Percentiles rank a stretch among this genome's conserved stretches.
These are phyloP conservation scores for Diospyros lotus DNA, from an alignment of 148 eudicot species.

Conservation along the genomic window DNA sequence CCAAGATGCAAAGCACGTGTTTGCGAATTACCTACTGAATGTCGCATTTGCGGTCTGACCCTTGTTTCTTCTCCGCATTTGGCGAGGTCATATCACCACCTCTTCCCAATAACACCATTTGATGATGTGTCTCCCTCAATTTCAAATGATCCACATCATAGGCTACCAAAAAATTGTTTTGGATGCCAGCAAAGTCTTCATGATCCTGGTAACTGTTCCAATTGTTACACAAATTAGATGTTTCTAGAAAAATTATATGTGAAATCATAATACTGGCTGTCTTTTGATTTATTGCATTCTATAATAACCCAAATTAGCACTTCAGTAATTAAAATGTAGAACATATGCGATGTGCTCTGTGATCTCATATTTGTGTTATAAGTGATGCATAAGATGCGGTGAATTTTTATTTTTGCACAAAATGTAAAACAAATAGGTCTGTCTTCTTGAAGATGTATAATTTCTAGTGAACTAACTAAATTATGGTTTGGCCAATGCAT, in stretches of 20 bases:
- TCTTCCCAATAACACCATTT: conserved; percentile 85
- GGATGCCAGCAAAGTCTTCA: conserved; percentile 82
- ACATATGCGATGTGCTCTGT: not conserved
- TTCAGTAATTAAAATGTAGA: not conserved
- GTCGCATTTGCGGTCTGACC: conserved; percentile 90
- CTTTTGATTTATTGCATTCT: not conserved
- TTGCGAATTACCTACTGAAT: conserved; percentile 89
- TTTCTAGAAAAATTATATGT: not conserved
- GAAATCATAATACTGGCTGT: not conserved
- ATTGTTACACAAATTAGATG: not conserved
- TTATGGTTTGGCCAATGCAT: too few relatives aligned
- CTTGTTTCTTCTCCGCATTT: conserved; percentile 98
- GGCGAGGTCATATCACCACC: conserved; percentile 93
- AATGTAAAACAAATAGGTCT: too few relatives aligned
- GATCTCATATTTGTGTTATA: not conserved
- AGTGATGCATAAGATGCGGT: too few relatives aligned
- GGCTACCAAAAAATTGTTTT: conserved; percentile 55
- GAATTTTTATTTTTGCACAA: too few relatives aligned
- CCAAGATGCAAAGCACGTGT: conserved; percentile 96
- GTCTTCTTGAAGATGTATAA: too few relatives aligned
- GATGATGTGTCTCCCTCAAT: conserved; percentile 68
- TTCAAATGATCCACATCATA: conserved; percentile 30
- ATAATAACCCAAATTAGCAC: not conserved
- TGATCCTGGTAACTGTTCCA: conserved; percentile 52
- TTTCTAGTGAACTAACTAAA: too few relatives aligned